phyloP scores from a whole-genome alignment of 2,329 filamentous ascomycete species.

The Stylonectria norvegica region DNA sequence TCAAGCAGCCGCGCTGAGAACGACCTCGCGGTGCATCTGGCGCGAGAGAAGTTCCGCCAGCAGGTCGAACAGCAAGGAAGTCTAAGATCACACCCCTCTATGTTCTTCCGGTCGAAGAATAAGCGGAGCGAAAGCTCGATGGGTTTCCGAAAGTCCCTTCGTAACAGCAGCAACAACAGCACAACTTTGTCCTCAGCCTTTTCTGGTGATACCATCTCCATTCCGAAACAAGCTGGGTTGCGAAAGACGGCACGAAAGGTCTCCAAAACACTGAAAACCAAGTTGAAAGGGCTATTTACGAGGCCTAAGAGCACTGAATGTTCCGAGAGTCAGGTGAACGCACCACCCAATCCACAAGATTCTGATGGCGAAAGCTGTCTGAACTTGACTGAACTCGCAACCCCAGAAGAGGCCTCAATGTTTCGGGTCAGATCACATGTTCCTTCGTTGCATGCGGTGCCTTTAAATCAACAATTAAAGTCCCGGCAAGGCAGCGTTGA shows the following conservation, averaged over 20 bases:
- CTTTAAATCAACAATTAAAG: slow-evolving; percentile 44
- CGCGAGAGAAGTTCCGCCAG: slow-evolving; percentile 35
- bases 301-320: slow-evolving; percentile 21
- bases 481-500: slow-evolving; percentile 56
- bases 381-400: slow-evolving; percentile 32
- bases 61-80: slow-evolving; percentile 34
- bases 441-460: slow-evolving; percentile 48
- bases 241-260: slow-evolving; percentile 57
- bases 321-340: slow-evolving; percentile 6
- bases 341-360: slow-evolving; percentile 13
- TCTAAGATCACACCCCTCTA: slow-evolving; percentile 41
- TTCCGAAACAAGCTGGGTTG: slow-evolving; percentile 33
- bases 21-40: slow-evolving; percentile 35
- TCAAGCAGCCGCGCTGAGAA: slow-evolving; percentile 23
- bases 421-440: slow-evolving; percentile 47
- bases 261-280: slow-evolving; percentile 59
- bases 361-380: slow-evolving; percentile 30
- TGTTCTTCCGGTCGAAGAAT: slow-evolving; percentile 40
- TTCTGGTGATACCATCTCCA: slow-evolving; percentile 23
- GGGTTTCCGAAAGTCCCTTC: slow-evolving; percentile 48
- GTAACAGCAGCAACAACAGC: slow-evolving; percentile 42
- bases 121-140: slow-evolving; percentile 32
- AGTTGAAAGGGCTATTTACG: slow-evolving; percentile 47
- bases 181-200: slow-evolving; percentile 32
- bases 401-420: slow-evolving; percentile 42